phyloP scores from a whole-genome alignment of 2,329 filamentous ascomycete species.

The Penicillium sp. region DNA sequence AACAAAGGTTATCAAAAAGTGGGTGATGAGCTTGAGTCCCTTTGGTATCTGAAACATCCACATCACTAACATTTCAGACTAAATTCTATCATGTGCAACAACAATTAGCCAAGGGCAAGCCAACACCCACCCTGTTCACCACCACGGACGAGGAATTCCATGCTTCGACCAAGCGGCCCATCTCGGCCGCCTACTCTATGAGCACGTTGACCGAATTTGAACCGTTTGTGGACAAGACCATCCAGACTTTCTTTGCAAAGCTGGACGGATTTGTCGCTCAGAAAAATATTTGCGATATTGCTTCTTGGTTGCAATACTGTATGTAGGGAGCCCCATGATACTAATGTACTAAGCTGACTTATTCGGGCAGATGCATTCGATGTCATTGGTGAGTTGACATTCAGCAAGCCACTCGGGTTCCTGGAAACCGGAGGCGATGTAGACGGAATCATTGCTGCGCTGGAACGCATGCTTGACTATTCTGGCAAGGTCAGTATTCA shows the following conservation, averaged over 20 bases:
- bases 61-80: background rate
- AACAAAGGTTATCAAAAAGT: slow-evolving; percentile 19
- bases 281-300: slow-evolving; percentile 28
- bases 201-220: slow-evolving; percentile 43
- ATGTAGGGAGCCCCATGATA: background rate
- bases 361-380: slow-evolving; percentile 31
- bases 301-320: slow-evolving; percentile 26
- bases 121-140: slow-evolving; percentile 21
- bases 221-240: slow-evolving; percentile 38
- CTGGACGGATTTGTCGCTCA: slow-evolving; percentile 26
- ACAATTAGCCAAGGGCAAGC: slow-evolving; percentile 20
- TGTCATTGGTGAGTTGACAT: slow-evolving; percentile 40
- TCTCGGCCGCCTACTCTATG: slow-evolving; percentile 44
- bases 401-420: slow-evolving; percentile 35
- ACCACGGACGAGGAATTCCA: slow-evolving; percentile 39
- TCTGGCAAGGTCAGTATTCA: background rate
- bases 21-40: background rate
- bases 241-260: slow-evolving; percentile 23
- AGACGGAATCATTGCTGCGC: slow-evolving; percentile 32
- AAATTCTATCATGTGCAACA: slow-evolving; percentile 22
- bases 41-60: background rate
- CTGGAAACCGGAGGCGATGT: slow-evolving; percentile 34
- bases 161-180: slow-evolving; percentile 39
- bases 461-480: background rate
- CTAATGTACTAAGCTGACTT: slow-evolving; percentile 1